A percentile compares a stretch with the other conserved stretches of the same genome.
Evolutionary conservation across 1,284 basidiomycete species (phyloP).

Genomic region (Cystobasidium pallidum): DNA sequence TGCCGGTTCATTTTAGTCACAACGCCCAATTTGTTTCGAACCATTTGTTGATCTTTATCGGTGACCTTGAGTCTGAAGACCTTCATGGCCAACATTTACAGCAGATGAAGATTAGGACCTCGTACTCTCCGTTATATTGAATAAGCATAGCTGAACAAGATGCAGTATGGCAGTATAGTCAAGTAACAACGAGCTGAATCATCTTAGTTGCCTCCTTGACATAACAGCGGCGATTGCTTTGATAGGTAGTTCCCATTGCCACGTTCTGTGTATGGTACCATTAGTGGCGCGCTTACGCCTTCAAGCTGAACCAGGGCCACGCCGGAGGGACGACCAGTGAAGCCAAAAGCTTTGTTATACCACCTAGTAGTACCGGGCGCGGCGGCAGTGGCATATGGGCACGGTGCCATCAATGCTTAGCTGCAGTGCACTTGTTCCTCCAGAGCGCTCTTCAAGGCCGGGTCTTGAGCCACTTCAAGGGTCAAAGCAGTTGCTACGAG

Average conservation of each 20-base stretch:
- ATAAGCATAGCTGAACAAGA: constrained; percentile 12
- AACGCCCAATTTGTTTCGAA: constrained; percentile 9
- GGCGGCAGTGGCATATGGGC: no score
- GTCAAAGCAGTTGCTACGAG: no score
- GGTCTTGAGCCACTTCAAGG: no score
- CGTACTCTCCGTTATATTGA: constrained; percentile 13
- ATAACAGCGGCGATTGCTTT: constrained; percentile 10
- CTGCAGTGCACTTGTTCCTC: no score
- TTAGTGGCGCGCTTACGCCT: constrained; percentile 13
- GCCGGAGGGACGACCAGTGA: constrained; percentile 7
- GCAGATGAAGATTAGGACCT: constrained; percentile 16
- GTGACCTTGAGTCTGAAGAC: constrained; percentile 10
- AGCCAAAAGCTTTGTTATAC: constrained; percentile 13
- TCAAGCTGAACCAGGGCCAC: constrained; percentile 13
- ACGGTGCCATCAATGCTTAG: no score
- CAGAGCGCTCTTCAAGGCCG: no score
- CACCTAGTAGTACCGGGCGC: no score
- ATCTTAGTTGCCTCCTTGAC: constrained; percentile 17
- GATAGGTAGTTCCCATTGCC: constrained; percentile 7
- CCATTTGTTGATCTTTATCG: constrained; percentile 8
- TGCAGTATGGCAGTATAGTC: constrained; percentile 1
- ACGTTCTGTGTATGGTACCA: constrained; percentile 9
- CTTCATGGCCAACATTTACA: constrained; percentile 14
- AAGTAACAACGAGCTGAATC: constrained; percentile 9
- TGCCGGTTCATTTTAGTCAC: constrained; percentile 16